phyloP scores from a whole-genome alignment of 139 green algal species.

The Dunaliella sp. region DNA sequence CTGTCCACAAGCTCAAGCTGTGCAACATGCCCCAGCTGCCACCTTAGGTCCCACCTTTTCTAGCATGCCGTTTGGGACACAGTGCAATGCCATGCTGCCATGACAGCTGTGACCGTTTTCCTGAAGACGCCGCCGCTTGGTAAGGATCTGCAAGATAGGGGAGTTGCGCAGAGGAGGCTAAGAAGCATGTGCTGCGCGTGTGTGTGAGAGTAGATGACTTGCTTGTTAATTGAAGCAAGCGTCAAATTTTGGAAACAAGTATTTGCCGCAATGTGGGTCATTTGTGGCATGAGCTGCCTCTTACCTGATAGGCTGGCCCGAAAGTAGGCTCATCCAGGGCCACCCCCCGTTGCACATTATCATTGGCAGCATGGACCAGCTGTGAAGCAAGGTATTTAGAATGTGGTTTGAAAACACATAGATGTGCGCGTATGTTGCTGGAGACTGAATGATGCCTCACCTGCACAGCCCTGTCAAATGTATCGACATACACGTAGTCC shows the following conservation, averaged over 20 bases:
- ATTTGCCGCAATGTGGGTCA: too few species aligned
- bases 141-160: background rate
- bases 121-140: background rate
- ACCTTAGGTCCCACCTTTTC: background rate
- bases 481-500: constrained; percentile 66
- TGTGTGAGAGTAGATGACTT: too few species aligned
- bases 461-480: constrained; percentile 59
- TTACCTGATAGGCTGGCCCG: constrained; percentile 25
- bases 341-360: constrained; percentile 16
- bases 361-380: constrained; percentile 11
- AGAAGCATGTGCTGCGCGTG: too few species aligned
- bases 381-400: background rate
- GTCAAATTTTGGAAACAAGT: too few species aligned
- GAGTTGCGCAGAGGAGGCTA: too few species aligned
- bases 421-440: too few species aligned
- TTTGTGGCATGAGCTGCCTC: too few species aligned
- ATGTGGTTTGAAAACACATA: too few species aligned
- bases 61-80: background rate
- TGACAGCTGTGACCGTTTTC: background rate
- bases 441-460: constrained; percentile 16
- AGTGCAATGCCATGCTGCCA: background rate
- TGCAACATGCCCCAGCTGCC: too few species aligned
- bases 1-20: too few species aligned
- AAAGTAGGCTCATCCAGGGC: constrained; percentile 8
- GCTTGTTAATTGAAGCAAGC: too few species aligned